These are phyloP conservation scores for Colletotrichum paranaense DNA, from an alignment of 2,329 filamentous ascomycete genomes.

Conservation along the genomic window DNA sequence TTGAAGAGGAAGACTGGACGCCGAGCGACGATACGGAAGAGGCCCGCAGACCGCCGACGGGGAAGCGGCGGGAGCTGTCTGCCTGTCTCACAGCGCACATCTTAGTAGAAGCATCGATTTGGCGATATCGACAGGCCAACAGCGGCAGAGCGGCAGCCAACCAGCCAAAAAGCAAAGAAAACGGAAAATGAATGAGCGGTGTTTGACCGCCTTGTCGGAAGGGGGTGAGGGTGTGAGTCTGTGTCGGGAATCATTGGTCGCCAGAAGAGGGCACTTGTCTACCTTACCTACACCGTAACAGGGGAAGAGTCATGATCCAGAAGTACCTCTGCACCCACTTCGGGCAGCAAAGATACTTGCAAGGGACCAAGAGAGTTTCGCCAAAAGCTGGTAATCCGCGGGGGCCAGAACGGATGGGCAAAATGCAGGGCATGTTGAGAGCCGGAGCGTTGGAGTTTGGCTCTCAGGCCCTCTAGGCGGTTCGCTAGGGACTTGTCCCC, in stretches of 20 bases:
- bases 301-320: neutral
- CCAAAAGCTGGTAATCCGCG: neutral
- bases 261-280: neutral
- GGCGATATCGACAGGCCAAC: neutral
- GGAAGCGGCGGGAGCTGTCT: conserved; percentile 28
- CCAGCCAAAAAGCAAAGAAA: conserved; percentile 5
- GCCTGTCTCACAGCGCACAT: neutral
- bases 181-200: conserved; percentile 34
- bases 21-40: neutral
- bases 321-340: neutral
- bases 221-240: conserved; percentile 4
- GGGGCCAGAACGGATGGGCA: neutral
- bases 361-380: neutral
- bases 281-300: too few species aligned
- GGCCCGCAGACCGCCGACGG: conserved; percentile 22
- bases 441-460: neutral
- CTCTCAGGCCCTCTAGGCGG: conserved; percentile 11
- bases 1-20: neutral
- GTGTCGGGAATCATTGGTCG: conserved; percentile 33
- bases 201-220: conserved; percentile 34
- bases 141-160: conserved; percentile 14
- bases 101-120: neutral
- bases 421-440: too few species aligned
- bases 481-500: neutral
- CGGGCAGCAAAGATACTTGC: neutral